phyloP scores from a whole-genome alignment of 2,329 filamentous ascomycete genomes.

The Bertia moriformis region DNA sequence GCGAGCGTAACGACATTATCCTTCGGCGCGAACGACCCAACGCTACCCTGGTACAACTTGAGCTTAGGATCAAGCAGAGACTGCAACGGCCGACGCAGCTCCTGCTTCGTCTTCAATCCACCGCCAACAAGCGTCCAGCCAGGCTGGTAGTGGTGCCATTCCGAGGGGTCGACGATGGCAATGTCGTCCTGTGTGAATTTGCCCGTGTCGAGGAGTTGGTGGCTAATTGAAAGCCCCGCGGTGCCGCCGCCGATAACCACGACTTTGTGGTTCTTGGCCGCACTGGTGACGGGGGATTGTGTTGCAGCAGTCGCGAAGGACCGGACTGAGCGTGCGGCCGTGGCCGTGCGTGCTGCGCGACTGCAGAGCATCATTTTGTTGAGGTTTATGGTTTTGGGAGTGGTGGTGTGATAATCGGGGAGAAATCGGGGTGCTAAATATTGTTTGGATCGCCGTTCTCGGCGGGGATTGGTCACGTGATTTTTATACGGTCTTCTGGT shows the following conservation, averaged over 20 bases:
- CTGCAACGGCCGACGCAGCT: conserved; percentile 33
- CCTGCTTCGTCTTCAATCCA: conserved; percentile 46
- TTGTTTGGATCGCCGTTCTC: too few species aligned
- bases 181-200: conserved; percentile 44
- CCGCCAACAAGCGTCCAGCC: conserved; percentile 58
- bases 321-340: conserved; percentile 6
- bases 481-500: too few species aligned
- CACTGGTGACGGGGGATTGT: conserved; percentile 16
- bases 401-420: too few species aligned
- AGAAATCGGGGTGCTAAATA: too few species aligned
- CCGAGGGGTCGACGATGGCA: conserved; percentile 46
- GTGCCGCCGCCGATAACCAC: conserved; percentile 54
- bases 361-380: conserved; percentile 13
- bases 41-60: conserved; percentile 39
- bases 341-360: conserved; percentile 9
- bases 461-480: too few species aligned
- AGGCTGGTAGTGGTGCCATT: conserved; percentile 54
- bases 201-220: conserved; percentile 48
- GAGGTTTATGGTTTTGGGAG: too few species aligned
- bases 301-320: conserved; percentile 11
- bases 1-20: conserved; percentile 38
- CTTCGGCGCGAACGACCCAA: conserved; percentile 34
- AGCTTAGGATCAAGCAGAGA: conserved; percentile 42
- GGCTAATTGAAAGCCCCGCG: conserved; percentile 49
- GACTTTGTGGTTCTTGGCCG: conserved; percentile 38